Conservation (phyloP, 257 asterid species). For the Scutellaria galericulata region DNA sequence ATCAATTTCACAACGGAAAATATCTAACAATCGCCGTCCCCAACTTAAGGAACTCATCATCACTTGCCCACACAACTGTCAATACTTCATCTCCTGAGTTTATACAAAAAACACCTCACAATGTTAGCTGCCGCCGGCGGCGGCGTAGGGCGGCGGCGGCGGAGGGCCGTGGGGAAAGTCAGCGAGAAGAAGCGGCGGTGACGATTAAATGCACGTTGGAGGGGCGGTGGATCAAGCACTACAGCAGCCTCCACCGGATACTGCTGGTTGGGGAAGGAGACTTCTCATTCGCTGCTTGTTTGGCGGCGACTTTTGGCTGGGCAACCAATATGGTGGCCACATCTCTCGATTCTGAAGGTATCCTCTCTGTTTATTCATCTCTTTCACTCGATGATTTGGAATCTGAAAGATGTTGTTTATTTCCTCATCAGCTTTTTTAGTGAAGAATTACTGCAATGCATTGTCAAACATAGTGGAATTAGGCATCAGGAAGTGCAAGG, state of each 20-base stretch:
- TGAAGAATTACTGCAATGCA: conserved; percentile 41
- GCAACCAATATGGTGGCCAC: conserved; percentile 50
- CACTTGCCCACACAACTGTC: not conserved
- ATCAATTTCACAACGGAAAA: not conserved
- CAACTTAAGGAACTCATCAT: not conserved
- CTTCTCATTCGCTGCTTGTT: conserved; percentile 44
- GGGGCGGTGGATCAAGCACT: conserved; percentile 37
- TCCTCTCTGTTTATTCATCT: too few relatives aligned
- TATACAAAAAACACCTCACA: not conserved
- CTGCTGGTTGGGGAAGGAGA: conserved; percentile 51
- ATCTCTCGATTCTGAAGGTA: conserved; percentile 47
- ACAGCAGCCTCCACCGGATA: conserved; percentile 39
- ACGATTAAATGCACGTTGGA: not conserved
- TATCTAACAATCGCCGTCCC: not conserved
- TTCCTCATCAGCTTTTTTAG: conserved; percentile 17
- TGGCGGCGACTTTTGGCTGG: conserved; percentile 36
- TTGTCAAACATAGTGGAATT: conserved; percentile 41
- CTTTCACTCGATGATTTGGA: too few relatives aligned
- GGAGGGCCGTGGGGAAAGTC: not conserved
- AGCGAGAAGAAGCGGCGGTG: not conserved
- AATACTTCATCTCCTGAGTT: not conserved
- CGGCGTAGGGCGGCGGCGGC: too few relatives aligned
- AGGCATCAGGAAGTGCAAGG: conserved; percentile 36
- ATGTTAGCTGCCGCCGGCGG: not conserved
- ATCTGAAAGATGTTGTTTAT: too few relatives aligned